phyloP scores from a whole-genome alignment of 139 green algal genomes.

The Haematococcus sp. region DNA sequence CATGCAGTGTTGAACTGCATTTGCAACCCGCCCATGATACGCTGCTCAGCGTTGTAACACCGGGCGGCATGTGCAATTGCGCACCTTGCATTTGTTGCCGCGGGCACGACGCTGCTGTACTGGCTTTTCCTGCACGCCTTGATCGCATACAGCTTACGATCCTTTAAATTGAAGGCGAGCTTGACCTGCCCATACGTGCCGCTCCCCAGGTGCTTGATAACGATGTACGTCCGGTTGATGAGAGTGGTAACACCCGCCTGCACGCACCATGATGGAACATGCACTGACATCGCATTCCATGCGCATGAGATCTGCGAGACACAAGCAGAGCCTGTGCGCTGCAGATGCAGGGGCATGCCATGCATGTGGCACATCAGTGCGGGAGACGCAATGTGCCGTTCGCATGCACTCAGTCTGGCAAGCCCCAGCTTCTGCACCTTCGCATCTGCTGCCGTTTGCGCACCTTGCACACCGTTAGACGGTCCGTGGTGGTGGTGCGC shows the following conservation, averaged over 20 bases:
- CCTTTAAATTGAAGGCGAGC: constrained; percentile 45
- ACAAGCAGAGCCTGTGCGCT: too few species aligned
- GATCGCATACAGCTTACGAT: constrained; percentile 53
- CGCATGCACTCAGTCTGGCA: too few species aligned
- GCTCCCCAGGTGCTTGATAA: constrained; percentile 57
- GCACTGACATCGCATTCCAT: neutral
- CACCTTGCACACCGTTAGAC: constrained; percentile 41
- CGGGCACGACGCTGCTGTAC: neutral
- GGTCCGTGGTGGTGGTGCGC: constrained; percentile 35
- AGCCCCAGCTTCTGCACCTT: too few species aligned
- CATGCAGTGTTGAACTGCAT: too few species aligned
- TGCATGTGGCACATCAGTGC: too few species aligned
- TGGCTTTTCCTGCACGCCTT: constrained; percentile 47
- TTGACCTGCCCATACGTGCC: constrained; percentile 58
- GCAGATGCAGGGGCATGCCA: too few species aligned
- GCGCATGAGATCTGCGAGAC: neutral
- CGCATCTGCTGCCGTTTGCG: neutral
- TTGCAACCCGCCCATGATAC: too few species aligned
- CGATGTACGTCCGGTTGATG: constrained; percentile 59
- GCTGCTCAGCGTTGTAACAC: too few species aligned
- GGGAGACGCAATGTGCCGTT: too few species aligned
- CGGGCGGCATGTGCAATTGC: too few species aligned
- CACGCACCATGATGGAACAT: neutral
- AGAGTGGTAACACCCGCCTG: constrained; percentile 45
- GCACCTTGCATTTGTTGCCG: too few species aligned